These are phyloP conservation scores for Vinca minor DNA, from an alignment of 257 asterid genomes.

Conservation along the genomic window DNA sequence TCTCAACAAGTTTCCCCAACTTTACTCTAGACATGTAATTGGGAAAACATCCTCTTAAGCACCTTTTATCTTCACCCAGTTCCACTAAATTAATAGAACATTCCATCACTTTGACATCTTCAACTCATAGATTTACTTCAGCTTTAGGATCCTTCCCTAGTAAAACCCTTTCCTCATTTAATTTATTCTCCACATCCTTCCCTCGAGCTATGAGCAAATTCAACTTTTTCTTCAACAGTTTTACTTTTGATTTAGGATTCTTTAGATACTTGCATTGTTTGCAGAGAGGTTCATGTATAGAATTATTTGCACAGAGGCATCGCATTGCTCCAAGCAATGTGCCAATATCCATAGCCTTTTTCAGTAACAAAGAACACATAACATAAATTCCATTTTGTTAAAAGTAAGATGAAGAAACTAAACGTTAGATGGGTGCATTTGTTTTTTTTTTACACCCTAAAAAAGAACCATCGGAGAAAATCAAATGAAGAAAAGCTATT, in stretches of 20 bases:
- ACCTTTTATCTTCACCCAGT: not conserved
- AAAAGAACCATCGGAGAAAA: too few relatives aligned
- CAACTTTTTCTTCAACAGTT: not conserved
- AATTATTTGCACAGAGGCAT: too few relatives aligned
- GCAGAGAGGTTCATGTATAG: not conserved
- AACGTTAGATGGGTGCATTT: too few relatives aligned
- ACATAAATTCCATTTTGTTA: too few relatives aligned
- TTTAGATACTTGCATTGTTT: not conserved
- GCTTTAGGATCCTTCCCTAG: not conserved
- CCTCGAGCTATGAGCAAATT: not conserved
- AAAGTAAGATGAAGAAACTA: too few relatives aligned
- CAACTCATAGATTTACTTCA: not conserved
- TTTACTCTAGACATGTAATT: not conserved
- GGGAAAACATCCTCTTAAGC: not conserved
- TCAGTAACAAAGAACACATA: too few relatives aligned
- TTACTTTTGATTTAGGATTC: too few relatives aligned
- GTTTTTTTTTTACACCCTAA: too few relatives aligned
- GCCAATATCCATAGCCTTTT: too few relatives aligned
- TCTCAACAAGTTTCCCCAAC: not conserved
- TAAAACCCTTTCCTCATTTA: not conserved
- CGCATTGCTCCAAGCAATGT: too few relatives aligned
- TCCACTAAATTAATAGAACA: not conserved
- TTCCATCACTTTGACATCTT: not conserved
- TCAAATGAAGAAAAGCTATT: too few relatives aligned
- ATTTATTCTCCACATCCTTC: not conserved